Base-by-base conservation (phyloP, 2,329 filamentous ascomycete species). In the Drechslera avenae region DNA sequence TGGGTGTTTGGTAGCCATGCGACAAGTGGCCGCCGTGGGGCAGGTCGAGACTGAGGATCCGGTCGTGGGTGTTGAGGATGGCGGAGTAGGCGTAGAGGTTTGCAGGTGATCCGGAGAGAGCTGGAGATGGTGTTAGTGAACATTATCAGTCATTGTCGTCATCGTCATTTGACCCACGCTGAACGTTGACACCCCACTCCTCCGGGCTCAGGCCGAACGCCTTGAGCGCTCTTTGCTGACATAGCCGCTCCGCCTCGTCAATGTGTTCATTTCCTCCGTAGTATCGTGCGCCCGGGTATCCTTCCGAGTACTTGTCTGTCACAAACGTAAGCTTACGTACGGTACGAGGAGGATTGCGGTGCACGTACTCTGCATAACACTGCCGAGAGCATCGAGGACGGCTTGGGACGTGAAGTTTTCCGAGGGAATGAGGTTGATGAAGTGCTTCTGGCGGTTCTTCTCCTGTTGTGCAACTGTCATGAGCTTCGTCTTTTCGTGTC, bases 201-300 rank as follows among this genome's bases (percentile, higher is more conserved):
- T 86, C 84, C 14, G 87, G 73, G 78, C 95, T 89, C 63, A 96
- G 79, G 73, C 90, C 84, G 83, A 97, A 99, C 52, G 92, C 88
- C 79, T 90, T 84, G 59, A 99, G 88, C 62, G 94, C 94, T 79
- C 94, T 89, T 76, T 86, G 83, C 82, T 99, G 94, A 85, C 94
- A 99, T 55, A 94, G 88, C 63, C 89, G 84, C 84, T 99, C 94
- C 70, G 97, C 91, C 78, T 90, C 83, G 77, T 99, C 94, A 65
- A 99, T 99, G 84, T 94, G 91, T 83, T 99, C 89, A 82, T 99
- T 99, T 73, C 94, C 94, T 73, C 94, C 94, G 73, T 99, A 99
- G 85, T 99, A 99, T 78, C 94, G 88, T 68, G 94, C 94, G 75
- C 94, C 94, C 64, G 94, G 94, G 78, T 96, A 96, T 62, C 94